These are phyloP conservation scores for Nemophila menziesii DNA, from an alignment of 257 asterid species.

Conservation along the genomic window DNA sequence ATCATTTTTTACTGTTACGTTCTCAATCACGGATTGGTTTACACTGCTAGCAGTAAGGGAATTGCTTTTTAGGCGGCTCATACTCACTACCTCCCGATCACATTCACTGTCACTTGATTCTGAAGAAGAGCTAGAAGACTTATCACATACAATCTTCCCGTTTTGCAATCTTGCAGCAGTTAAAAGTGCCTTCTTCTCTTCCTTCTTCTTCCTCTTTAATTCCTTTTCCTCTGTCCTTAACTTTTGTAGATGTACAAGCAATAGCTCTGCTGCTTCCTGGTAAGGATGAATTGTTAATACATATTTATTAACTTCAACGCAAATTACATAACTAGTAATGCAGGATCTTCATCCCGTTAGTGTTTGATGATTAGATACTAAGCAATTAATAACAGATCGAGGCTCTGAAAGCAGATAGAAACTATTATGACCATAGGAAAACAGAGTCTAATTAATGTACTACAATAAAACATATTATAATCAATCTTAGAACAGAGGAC, in stretches of 20 bases:
- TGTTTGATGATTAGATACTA: too few species aligned
- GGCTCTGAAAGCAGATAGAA: too few species aligned
- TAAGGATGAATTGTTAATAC: not conserved
- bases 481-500: too few species aligned
- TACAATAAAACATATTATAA: too few species aligned
- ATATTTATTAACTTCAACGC: not conserved
- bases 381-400: too few species aligned
- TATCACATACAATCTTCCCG: conserved; percentile 7
- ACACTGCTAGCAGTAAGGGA: not conserved
- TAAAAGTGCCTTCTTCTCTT: conserved; percentile 28
- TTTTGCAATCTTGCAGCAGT: conserved; percentile 13
- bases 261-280: conserved; percentile 51
- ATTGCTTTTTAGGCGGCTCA: conserved; percentile 18
- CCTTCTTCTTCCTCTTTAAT: conserved; percentile 31
- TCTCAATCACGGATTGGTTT: conserved; percentile 13
- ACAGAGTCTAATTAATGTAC: not conserved
- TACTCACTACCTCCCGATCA: conserved; percentile 34
- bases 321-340: not conserved
- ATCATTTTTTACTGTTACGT: conserved; percentile 6
- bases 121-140: conserved; percentile 44
- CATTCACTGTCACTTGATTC: conserved; percentile 75
- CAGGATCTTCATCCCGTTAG: not conserved
- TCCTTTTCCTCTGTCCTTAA: conserved; percentile 35
- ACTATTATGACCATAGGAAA: too few species aligned
- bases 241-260: conserved; percentile 45